Evolutionary conservation across 371 early-diverging fungal genomes (phyloP), one percentile per base, ranked within the genome.

Genomic region (Sporodiniella umbellata): DNA sequence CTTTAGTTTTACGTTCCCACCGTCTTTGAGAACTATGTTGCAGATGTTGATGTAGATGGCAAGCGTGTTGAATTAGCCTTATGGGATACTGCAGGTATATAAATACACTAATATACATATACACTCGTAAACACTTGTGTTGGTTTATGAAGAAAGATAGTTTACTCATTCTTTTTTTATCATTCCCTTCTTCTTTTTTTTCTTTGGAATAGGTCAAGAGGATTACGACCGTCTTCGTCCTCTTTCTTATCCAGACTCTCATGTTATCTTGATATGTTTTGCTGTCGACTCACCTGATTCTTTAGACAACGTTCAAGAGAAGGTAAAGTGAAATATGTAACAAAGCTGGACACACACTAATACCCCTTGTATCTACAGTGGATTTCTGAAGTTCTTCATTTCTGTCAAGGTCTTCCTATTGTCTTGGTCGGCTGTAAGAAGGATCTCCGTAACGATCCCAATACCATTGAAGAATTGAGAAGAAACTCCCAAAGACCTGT

Each of bases 31-130:
- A 95, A 93, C 73, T 91, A 93, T 70, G 92, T 93, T 45, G 88
- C 89, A 28, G 93, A 93, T 64, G 90, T 96, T 48, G 81, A 87
- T 48, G 87, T 93, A 15, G 66, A 63, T 44, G 66, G 61, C 17
- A 60, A 66, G 28, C 68, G 59, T 48, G 63, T 59, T 22, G 62
- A 64, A 33, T 57, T 64, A 55, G 58, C 94, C 15, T 77, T 98
- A 38, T 98, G 97, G 96, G 97, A 98, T 84, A 96, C 99, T 14
- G 96, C 99, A 35, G 95, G 93, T 67, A 85, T 42, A 35, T 35
- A 14, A 31, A 21, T 28, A 4, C 26, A 28, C 4, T n/a, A 46
- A 21, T 28, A 23, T 44, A 23, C 1, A 30, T 10, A 4, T 47
- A 12, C 22, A 8, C 12, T 6, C 15, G 23, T 35, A 17, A 25